A percentile compares a stretch with the other conserved stretches of the same genome.
Conservation (phyloP, 176 grass and related monocot species). For the Ensete glaucum region DNA sequence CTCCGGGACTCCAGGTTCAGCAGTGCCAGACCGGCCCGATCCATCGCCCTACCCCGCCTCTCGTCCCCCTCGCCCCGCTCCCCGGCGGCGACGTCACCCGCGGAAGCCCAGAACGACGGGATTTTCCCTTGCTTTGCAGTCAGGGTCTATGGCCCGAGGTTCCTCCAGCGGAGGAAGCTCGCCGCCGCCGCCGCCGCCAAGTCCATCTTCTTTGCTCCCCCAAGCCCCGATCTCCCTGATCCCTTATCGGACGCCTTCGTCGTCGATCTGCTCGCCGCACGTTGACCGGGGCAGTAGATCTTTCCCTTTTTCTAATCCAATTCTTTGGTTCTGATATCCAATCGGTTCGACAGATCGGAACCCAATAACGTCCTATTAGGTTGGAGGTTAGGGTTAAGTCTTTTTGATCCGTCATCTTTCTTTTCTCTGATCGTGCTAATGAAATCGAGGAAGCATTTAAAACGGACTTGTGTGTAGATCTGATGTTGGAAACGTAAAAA, state of each 20-base stretch:
- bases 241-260: slow-evolving; percentile 1
- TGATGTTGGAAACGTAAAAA: no score
- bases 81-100: background rate
- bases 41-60: background rate
- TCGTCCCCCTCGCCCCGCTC: slow-evolving; percentile 20
- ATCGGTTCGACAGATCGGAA: background rate
- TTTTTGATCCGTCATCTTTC: background rate
- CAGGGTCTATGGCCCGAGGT: slow-evolving; percentile 23
- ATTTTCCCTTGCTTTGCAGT: slow-evolving; percentile 30
- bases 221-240: slow-evolving; percentile 8
- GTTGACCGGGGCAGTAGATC: background rate
- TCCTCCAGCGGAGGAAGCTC: slow-evolving; percentile 54
- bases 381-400: background rate
- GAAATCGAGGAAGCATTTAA: no score
- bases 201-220: slow-evolving; percentile 33
- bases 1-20: slow-evolving; percentile 46
- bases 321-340: background rate
- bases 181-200: slow-evolving; percentile 26
- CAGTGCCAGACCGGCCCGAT: slow-evolving; percentile 15
- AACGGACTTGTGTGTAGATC: no score
- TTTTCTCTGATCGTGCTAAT: no score
- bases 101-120: background rate
- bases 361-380: background rate
- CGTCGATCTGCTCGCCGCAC: slow-evolving; percentile 1
- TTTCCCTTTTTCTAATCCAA: background rate